Evolutionary conservation across 2,329 filamentous ascomycete species (phyloP).

Genomic region (Acrocalymma vagum): DNA sequence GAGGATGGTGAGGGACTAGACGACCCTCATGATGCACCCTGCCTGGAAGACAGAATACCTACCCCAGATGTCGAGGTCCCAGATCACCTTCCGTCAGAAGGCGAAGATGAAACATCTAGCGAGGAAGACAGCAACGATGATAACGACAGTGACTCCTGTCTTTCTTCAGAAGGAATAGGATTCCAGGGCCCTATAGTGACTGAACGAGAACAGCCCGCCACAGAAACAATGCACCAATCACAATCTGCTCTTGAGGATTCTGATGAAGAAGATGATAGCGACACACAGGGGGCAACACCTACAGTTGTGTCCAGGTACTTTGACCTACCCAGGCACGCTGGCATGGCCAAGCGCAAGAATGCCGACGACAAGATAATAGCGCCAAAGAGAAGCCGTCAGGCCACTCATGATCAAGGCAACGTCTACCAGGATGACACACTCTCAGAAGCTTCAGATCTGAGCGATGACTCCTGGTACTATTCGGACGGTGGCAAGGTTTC

Average conservation of each 20-base stretch:
- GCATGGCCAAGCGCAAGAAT: conserved; percentile 3
- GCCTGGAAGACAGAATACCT: conserved; percentile 3
- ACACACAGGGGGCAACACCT: not conserved
- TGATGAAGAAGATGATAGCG: not conserved
- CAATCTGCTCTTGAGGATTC: not conserved
- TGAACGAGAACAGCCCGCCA: too few species aligned
- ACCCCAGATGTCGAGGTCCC: not conserved
- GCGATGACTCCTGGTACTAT: conserved; percentile 2
- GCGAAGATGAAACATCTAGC: not conserved
- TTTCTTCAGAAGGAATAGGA: too few species aligned
- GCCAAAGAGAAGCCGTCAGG: not conserved
- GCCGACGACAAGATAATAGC: conserved; percentile 1
- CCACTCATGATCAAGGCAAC: conserved; percentile 1
- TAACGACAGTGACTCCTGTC: too few species aligned
- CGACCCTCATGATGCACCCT: not conserved
- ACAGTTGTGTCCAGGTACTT: not conserved
- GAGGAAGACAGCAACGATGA: too few species aligned
- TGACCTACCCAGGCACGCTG: not conserved
- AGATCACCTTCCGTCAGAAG: not conserved
- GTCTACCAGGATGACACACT: not conserved
- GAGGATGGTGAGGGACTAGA: conserved; percentile 2
- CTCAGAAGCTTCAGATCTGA: not conserved
- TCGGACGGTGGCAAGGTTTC: conserved; percentile 2
- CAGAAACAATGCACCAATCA: not conserved
- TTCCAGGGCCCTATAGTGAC: too few species aligned